Percentiles rank a stretch among this genome's conserved stretches.
phyloP scores from a whole-genome alignment of 495 filamentous ascomycete species.

The Penicillium steckii region DNA sequence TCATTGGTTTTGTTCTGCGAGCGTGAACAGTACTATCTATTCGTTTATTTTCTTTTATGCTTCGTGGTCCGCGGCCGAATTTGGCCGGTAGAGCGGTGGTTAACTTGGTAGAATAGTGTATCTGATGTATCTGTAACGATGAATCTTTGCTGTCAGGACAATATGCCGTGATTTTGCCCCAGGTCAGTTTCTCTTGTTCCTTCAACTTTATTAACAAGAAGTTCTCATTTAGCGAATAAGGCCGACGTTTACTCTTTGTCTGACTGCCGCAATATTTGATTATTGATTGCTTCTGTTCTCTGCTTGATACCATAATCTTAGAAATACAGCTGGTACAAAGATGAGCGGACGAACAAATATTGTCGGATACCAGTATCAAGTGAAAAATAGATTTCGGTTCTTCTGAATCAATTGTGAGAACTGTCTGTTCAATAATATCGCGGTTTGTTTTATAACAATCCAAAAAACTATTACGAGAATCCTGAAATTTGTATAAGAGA shows the following conservation, averaged over 20 bases:
- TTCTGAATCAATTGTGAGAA: slow-evolving; percentile 5
- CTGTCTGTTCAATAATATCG: background rate
- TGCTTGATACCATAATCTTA: background rate
- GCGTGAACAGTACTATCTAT: too few relatives aligned
- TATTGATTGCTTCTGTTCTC: background rate
- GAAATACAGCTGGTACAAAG: background rate
- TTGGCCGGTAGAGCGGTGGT: background rate
- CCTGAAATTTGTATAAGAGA: background rate
- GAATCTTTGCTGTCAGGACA: slow-evolving; percentile 9
- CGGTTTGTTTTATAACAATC: background rate
- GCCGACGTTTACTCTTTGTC: background rate
- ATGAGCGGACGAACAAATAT: background rate
- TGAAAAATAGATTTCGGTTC: slow-evolving; percentile 3
- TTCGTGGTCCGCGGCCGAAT: too few relatives aligned
- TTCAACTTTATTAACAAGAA: slow-evolving; percentile 12
- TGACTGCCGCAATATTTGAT: too few relatives aligned
- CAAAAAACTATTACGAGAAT: background rate
- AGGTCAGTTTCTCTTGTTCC: slow-evolving; percentile 12
- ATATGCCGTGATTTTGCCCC: slow-evolving; percentile 9
- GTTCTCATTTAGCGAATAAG: slow-evolving; percentile 13
- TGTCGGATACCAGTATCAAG: slow-evolving; percentile 4
- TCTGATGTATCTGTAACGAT: slow-evolving; percentile 11
- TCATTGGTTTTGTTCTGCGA: too few relatives aligned
- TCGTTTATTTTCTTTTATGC: too few relatives aligned
- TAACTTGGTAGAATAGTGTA: slow-evolving; percentile 18